phyloP scores from a whole-genome alignment of 2,329 filamentous ascomycete species.

The Sporothrix globosa region DNA sequence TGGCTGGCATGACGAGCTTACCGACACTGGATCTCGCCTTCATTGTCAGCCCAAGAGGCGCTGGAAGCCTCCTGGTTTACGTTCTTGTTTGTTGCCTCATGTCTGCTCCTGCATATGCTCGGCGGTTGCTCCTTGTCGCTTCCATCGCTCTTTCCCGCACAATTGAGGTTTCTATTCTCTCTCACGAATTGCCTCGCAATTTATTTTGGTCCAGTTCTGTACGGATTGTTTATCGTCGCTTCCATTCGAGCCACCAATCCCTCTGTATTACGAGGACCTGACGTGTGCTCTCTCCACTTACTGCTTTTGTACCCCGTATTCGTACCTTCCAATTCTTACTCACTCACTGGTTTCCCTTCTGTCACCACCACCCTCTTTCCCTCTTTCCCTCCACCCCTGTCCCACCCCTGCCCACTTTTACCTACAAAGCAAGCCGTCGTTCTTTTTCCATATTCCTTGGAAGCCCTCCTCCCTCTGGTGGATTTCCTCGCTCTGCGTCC shows the following conservation, averaged over 20 bases:
- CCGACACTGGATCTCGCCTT: conserved; percentile 8
- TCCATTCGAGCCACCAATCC: conserved; percentile 10
- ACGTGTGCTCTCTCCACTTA: neutral
- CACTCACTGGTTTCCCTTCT: neutral
- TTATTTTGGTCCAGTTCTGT: neutral
- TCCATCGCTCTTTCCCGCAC: conserved; percentile 19
- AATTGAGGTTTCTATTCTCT: neutral
- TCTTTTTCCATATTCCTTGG: conserved; percentile 29
- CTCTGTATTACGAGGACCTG: neutral
- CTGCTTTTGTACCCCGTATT: conserved; percentile 15
- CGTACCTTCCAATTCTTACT: conserved; percentile 20
- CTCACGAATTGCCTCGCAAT: neutral
- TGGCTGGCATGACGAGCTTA: neutral
- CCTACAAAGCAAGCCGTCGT: conserved; percentile 1
- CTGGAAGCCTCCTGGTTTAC: neutral
- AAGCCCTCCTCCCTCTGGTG: conserved; percentile 8
- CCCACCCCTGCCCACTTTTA: conserved; percentile 27
- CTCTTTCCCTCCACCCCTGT: conserved; percentile 15
- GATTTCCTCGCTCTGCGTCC: conserved; percentile 15
- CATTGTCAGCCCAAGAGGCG: neutral
- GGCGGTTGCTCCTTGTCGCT: conserved; percentile 10
- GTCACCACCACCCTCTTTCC: neutral
- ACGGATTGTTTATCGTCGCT: neutral
- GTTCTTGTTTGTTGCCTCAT: conserved; percentile 19
- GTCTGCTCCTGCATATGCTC: conserved; percentile 13